Percentiles rank a stretch among this genome's conserved stretches.
These are phyloP conservation scores for Gracilaria vermiculophylla DNA, from an alignment of 23 red algal species.

Conservation along the genomic window DNA sequence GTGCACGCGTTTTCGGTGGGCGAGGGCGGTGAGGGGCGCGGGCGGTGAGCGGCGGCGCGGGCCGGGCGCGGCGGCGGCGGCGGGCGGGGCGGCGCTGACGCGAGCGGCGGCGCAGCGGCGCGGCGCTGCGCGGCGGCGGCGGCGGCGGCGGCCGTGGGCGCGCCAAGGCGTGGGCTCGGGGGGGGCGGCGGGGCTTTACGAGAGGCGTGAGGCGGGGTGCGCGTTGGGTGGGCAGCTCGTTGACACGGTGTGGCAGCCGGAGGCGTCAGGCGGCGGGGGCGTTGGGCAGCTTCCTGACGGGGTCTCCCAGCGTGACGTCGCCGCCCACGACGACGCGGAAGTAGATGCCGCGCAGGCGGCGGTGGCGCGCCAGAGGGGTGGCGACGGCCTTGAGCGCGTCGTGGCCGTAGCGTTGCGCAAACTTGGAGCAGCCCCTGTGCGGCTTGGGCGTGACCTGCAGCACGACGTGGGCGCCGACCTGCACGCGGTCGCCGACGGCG, in stretches of 20 bases:
- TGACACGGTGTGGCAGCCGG: too few species aligned
- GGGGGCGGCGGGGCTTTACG: not conserved
- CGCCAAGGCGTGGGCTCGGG: not conserved
- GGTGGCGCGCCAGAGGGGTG: not conserved
- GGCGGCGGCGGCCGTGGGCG: not conserved
- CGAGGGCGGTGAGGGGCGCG: too few species aligned
- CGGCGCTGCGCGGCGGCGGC: not conserved
- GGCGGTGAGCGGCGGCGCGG: too few species aligned
- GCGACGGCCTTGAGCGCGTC: constrained; percentile 48
- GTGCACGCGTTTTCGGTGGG: not conserved
- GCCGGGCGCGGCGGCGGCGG: too few species aligned
- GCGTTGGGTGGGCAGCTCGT: too few species aligned
- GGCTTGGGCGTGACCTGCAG: constrained; percentile 53
- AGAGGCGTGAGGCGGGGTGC: too few species aligned
- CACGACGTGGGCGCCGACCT: constrained; percentile 38
- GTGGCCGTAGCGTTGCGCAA: constrained; percentile 34
- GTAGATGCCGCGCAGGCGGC: constrained; percentile 64
- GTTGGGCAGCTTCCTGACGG: constrained; percentile 6
- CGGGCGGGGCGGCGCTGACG: too few species aligned
- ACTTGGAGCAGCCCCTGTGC: constrained; percentile 63
- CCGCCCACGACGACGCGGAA: constrained; percentile 42
- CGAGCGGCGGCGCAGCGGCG: too few species aligned
- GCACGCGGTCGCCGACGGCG: constrained; percentile 28
- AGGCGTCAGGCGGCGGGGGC: too few species aligned
- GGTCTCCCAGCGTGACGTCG: constrained; percentile 32